Conservation (phyloP, 257 asterid species). For the Voacanga thouarsii region DNA sequence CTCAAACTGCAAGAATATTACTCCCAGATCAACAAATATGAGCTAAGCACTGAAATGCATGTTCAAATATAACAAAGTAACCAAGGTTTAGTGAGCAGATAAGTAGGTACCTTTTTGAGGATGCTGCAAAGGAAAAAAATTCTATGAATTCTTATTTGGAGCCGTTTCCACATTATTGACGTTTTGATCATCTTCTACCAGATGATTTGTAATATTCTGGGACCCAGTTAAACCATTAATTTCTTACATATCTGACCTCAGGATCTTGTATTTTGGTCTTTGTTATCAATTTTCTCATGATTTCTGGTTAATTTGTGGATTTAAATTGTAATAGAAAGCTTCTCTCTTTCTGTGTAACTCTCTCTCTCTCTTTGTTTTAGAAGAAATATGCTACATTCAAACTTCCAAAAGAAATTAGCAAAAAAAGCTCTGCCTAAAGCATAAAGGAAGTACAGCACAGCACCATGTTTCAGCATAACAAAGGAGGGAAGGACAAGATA, state of each 20-base stretch:
- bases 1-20: slow-evolving; percentile 68
- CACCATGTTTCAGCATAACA: not conserved
- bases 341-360: not conserved
- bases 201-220: not conserved
- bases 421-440: not conserved
- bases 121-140: not conserved
- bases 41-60: no score
- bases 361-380: not conserved
- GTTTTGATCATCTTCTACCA: not conserved
- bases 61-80: slow-evolving; percentile 3
- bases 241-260: not conserved
- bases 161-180: not conserved
- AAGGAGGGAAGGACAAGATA: not conserved
- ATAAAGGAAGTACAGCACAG: not conserved
- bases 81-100: not conserved
- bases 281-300: not conserved
- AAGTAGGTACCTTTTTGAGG: not conserved
- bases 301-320: not conserved
- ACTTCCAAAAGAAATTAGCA: not conserved
- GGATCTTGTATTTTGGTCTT: not conserved
- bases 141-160: not conserved
- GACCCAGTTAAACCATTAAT: not conserved
- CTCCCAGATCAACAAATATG: slow-evolving; percentile 10
- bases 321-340: not conserved
- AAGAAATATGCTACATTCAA: not conserved